Evolutionary conservation across 192 early-diverging fungal genomes (phyloP).

Genomic region (Mycoemilia scoparia): DNA sequence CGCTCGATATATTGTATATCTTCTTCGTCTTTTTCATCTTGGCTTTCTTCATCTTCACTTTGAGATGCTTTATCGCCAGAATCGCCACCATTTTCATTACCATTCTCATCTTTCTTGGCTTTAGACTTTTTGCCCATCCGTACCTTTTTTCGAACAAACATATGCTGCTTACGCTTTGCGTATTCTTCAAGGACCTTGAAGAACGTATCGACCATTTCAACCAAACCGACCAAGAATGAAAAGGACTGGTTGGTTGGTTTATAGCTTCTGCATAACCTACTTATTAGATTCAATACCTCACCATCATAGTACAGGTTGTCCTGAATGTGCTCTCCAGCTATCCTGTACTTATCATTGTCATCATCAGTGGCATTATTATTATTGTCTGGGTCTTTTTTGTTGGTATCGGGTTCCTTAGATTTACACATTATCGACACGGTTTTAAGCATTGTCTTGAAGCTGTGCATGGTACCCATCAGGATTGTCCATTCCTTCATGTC

Average conservation of each 20-base stretch:
- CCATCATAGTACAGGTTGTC: constrained; percentile 29
- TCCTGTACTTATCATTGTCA: constrained; percentile 15
- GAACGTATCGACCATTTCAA: constrained; percentile 16
- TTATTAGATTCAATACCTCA: constrained; percentile 23
- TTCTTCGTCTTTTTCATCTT: constrained; percentile 3
- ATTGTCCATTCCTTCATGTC: constrained; percentile 17
- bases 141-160: constrained; percentile 12
- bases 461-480: constrained; percentile 23
- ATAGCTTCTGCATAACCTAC: constrained; percentile 17
- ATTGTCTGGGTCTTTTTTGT: no score
- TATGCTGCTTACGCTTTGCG: constrained; percentile 7
- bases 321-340: constrained; percentile 20
- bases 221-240: constrained; percentile 17
- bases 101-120: constrained; percentile 1
- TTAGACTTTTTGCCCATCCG: constrained; percentile 3
- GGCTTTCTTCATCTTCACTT: constrained; percentile 1
- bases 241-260: constrained; percentile 11
- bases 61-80: neutral
- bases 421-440: no score
- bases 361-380: no score
- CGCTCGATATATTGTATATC: constrained; percentile 12
- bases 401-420: no score
- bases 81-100: neutral
- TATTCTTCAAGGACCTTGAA: constrained; percentile 9
- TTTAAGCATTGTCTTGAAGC: constrained; percentile 21